Base-by-base conservation (phyloP, 495 filamentous ascomycete species). In the Penicillium subrubescens region DNA sequence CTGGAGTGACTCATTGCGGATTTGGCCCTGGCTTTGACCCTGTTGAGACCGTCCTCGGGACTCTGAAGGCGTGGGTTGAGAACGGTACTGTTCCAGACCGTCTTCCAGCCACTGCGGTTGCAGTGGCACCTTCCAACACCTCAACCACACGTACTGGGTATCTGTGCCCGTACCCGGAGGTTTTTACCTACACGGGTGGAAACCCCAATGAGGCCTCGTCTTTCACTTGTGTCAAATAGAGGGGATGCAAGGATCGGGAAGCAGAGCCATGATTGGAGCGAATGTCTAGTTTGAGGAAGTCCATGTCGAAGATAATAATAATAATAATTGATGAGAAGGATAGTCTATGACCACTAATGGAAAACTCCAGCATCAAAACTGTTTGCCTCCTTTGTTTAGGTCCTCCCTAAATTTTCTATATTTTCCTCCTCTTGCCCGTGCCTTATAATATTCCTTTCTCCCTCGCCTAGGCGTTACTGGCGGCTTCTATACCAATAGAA, bases 101-200 rank as follows among this genome's bases (percentile, higher is more conserved):
- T 2, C 25, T 65, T 39, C 39, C 57, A 39, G 63, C 14, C 14
- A 19, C 61, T 15, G 58, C 63, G 5, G 43, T 55, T 0, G 59
- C 57, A 3, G 57, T 64, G 21, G 59, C 52, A 17, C 15, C 54
- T 27, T 63, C 61, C 25, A 56, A 64, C 25, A 60, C 37, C 31
- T 60, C 57, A 1, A 48, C 46, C 12, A 64, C 57, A 10, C 62
- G 57, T 2, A 60, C 57, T n/a, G 54, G 21, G 6, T 66, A 62
- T 37, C 27, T 62, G 25, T 62, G 59, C 37, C 62, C 62, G 1
- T 64, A 60, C 31, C 57, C 62, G 1, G 37, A 64, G 31, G 50
- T 64, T 11, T 64, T 60, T 27, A 64, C 62, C 6, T 64, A 55
- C 51, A 50, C 10, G 17, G 78, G 77, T 27, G 73, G 73, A 5